Evolutionary conservation across 371 early-diverging fungal species (phyloP), one percentile per base, ranked within the genome.

Genomic region (Funneliformis caledonium): DNA sequence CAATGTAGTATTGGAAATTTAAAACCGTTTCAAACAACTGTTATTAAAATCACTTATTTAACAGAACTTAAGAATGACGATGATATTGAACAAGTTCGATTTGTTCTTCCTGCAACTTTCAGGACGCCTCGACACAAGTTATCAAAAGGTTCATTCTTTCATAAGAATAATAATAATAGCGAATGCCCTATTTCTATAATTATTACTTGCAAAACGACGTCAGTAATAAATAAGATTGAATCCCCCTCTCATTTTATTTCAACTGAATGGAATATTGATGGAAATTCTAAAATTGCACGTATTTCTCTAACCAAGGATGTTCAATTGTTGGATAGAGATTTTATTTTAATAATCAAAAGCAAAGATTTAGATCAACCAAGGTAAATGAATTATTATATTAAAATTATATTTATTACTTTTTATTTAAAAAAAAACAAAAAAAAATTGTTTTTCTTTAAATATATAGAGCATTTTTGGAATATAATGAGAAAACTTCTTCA

Each of bases 31-130:
- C 56, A 78, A 48, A 65, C 56, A 50, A 83, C 85, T 8, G 81
- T 81, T 31, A 80, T 88, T 67, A 74, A 81, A 22, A 83, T 89
- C 75, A 83, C 83, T n/a, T 88, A 86, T 82, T 78, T 87, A 22
- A 78, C 82, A n/a, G 87, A 87, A 69, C 82, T 87, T 50, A 70
- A 75, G 37, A 83, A 85, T 69, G 87, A 89, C 78, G 82, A 82
- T 31, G 87, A 86, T 47, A 56, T 56, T 37, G 86, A 88, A 33
- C 82, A 85, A 45, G 67, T 85, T 43, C 84, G 89, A 61, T 87
- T 87, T 78, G 82, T 82, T 22, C 76, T 86, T 47, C 88, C 88
- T 2, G 81, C 86, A 10, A 68, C 61, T 11, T 70, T 87, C 16
- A 45, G 81, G n/a, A n/a, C n/a, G 43, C 86, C 87, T 26, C 81